Base-by-base conservation (phyloP, 2,329 filamentous ascomycete species). In the Arthroderma sp. region DNA sequence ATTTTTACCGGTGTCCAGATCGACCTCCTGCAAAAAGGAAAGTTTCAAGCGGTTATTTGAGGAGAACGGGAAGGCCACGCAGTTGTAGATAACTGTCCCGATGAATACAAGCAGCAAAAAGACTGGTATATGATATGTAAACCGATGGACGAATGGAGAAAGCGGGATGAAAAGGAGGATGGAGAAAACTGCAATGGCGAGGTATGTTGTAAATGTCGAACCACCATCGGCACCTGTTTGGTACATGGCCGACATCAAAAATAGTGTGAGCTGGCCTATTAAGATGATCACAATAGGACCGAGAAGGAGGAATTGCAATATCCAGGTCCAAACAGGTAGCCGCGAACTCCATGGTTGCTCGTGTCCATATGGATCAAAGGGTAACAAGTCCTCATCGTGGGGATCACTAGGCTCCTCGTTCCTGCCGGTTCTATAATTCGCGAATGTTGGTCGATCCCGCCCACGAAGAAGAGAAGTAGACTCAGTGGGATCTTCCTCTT, bases 221-320 rank as follows among this genome's bases (percentile, higher is more conserved):
- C 79, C 84, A 1, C 91, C 91, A 60, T 98, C 91, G 1, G 83
- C 75, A 5, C 83, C 83, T 0, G 87, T 94, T 64, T 94, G 88
- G 47, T 80, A 72, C 15, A 87, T 70, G 1, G 84, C 78, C 31
- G 80, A 75, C 4, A 81, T 84, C 10, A 86, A 60, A 8, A 89
- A 66, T 3, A 96, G 71, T 1, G 76, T 82, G 28, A 88, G 71
- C 57, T 94, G 86, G 1, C 80, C 85, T 10, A 85, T 65, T 15
- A 96, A 62, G 48, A 91, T 80, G 38, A 94, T 69, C 40, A 81
- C 77, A 43, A 94, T 76, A 0, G 88, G 87, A 0, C 78, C 83
- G 6, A 93, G 68, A 10, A 95, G 59, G 3, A 96, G 68, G 51
- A 95, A 82, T 56, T 98, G 88, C 11, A 94, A 54, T 36, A 91